phyloP scores from a whole-genome alignment of 139 green algal genomes.

The Nannochloris sp. region DNA sequence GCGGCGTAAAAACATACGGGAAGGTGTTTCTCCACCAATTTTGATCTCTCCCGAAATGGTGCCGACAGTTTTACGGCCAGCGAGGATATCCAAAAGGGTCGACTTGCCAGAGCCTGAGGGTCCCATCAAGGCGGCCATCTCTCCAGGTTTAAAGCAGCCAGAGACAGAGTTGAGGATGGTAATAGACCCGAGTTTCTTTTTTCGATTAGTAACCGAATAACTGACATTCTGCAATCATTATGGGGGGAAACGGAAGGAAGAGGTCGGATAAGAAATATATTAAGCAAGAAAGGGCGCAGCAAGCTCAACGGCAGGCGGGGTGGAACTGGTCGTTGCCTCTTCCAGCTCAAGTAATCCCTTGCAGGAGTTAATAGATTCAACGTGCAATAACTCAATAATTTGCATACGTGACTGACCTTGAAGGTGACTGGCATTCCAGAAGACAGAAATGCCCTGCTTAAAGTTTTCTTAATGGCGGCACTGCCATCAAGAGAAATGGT shows the following conservation, averaged over 20 bases:
- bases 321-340: neutral
- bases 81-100: constrained; percentile 42
- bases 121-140: constrained; percentile 56
- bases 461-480: no score
- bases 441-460: constrained; percentile 5
- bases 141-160: constrained; percentile 12
- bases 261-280: no score
- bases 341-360: neutral
- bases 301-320: neutral
- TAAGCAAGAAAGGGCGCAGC: no score
- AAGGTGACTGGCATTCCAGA: constrained; percentile 11
- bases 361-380: no score
- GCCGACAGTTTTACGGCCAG: constrained; percentile 54
- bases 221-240: neutral
- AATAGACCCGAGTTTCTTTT: constrained; percentile 16
- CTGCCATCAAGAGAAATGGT: no score
- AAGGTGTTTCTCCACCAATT: constrained; percentile 60
- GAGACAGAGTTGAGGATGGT: constrained; percentile 18
- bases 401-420: constrained; percentile 3
- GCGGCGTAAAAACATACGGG: constrained; percentile 52
- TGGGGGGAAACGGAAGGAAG: no score
- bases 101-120: constrained; percentile 50
- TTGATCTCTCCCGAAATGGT: constrained; percentile 40
- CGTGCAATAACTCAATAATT: no score
- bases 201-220: constrained; percentile 22